Percentiles rank a stretch among this genome's conserved stretches.
These are phyloP conservation scores for Neonothopanus nambi DNA, from an alignment of 1,284 basidiomycete species.

Conservation along the genomic window DNA sequence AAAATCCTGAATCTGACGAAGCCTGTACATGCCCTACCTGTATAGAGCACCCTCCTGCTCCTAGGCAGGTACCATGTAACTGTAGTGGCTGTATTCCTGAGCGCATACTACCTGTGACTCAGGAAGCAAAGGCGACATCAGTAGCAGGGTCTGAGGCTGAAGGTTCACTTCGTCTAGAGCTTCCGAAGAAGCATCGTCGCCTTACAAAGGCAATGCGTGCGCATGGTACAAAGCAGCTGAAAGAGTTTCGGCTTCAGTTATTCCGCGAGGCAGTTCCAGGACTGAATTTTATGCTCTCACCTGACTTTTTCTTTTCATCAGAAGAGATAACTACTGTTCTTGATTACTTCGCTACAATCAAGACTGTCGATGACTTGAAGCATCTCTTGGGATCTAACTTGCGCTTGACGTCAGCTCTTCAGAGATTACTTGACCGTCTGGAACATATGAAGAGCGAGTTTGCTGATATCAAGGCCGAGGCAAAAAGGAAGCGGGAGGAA, in stretches of 20 bases:
- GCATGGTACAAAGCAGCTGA: background rate
- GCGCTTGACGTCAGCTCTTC: background rate
- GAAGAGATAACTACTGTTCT: background rate
- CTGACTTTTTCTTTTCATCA: background rate
- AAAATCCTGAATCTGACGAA: conserved; percentile 19
- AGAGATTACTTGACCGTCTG: background rate
- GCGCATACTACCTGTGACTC: background rate
- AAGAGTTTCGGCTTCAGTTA: background rate
- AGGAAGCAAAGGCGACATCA: background rate
- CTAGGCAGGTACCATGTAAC: conserved; percentile 5
- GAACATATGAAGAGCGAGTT: background rate
- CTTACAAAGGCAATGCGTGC: background rate
- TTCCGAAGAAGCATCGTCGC: background rate
- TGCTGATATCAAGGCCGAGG: background rate
- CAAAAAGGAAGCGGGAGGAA: background rate
- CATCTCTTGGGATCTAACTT: background rate
- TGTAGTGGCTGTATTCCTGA: conserved; percentile 16
- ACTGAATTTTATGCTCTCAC: background rate
- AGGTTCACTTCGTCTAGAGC: background rate
- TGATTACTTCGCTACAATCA: background rate
- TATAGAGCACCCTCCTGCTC: conserved; percentile 1
- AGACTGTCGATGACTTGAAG: background rate
- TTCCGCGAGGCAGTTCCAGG: background rate
- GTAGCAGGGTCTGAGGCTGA: no score
- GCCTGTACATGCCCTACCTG: conserved; percentile 20